Base-by-base conservation (phyloP, 805 yeast species). In the Pichia ethanolica region DNA sequence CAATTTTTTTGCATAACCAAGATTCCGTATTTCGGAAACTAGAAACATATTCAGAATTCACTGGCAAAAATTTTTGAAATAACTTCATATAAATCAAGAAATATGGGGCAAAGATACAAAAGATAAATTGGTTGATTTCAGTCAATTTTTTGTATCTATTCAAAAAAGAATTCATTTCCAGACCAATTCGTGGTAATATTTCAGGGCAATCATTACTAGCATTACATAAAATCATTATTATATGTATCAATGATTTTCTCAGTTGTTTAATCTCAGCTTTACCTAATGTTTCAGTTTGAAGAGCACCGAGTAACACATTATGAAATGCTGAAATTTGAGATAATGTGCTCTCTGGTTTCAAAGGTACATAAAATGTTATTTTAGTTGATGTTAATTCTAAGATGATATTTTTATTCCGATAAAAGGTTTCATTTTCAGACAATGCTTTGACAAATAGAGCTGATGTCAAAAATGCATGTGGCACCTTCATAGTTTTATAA, bases 191-290 rank as follows among this genome's bases (percentile, higher is more conserved):
- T 5, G 49, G 42, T 10, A 65, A 35, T 13, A 53, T 53, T 3
- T 26, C 40, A 1, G 36, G 11, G 28, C 47, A 51, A 39, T 49
- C 48, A 1, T 35, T 39, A 33, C 52, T 50, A 10, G 62, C 33
- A 33, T 53, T 57, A 62, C 65, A 63, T 3, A 55, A 32, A n/a
- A 63, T 40, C 45, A 59, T 62, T 5, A 59, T 33, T 25, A 64
- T 14, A 30, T 59, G 49, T 7, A 64, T 62, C 36, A 62, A 55
- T 7, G 55, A 44, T 39, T 56, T 59, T 39, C 68, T 52, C 1
- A 64, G n/a, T 39, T 53, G 48, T 7, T 35, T 43, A 5, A 58
- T 45, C 2, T 45, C 41, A 1, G 48, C 47, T 3, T 39, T 35
- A 5, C 8, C 32, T 3, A 51, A 4, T 14, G 32, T 2, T 45